Evolutionary conservation across 1,284 basidiomycete genomes (phyloP), one percentile per base, ranked within the genome.

Genomic region (Lignosus rhinocerotis): DNA sequence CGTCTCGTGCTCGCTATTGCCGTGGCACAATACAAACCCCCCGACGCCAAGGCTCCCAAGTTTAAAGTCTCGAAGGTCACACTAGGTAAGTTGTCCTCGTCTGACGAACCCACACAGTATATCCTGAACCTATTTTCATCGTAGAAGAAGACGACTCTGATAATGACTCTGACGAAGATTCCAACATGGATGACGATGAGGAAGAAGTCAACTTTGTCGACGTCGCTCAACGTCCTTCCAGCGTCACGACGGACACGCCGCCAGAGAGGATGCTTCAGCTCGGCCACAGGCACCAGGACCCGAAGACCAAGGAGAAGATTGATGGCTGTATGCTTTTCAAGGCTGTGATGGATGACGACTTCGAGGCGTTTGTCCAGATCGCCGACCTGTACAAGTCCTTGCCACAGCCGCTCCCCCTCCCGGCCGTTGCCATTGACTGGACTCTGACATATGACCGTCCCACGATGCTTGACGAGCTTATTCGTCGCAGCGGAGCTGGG

Each of bases 381-480:
- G 67, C 73, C 12, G 74, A 77, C 43, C 70, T 85, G 21, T 78
- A 79, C 66, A 70, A 76, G 68, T 25, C 65, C 69, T n/a, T 66
- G 10, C 64, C 62, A 5, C 64, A 55, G 43, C 53, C 64, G 5
- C 36, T 56, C 6, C 59, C 59, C n/a, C 41, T 61, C 31, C 48
- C 48, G 0, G 19, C 41, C 2, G 3, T 43, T 6, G 32, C 74
- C 7, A 39, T 79, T 31, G 5, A 52, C 0, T 55, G 46, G 2
- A 75, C 80, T 39, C 21, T 83, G 11, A 2, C 36, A 1, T 51
- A 70, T 7, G 83, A 85, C 58, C 73, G 74, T 8, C 68, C 72
- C 0, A 76, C 79, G 2, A 79, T 85, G 68, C 69, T 86, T 16
- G 78, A 87, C 61, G 80, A 81, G 59, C 76, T 76, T 46, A 84